Base-by-base conservation (phyloP, 2,329 filamentous ascomycete species). In the Trichophyton simii region DNA sequence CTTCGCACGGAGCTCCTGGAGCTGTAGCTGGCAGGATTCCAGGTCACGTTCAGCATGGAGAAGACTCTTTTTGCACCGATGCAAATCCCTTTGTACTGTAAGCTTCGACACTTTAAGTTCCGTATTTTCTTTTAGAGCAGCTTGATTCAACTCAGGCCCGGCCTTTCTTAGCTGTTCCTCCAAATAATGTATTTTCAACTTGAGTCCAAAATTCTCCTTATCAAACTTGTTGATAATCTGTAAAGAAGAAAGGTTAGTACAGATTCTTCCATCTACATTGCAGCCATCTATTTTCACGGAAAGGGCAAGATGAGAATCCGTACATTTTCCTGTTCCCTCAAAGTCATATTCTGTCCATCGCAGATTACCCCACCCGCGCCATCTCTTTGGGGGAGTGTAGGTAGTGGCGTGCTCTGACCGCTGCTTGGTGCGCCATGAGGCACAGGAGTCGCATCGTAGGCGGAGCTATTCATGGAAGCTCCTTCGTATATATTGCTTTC, bases 171-270 rank as follows among this genome's bases (percentile, higher is more conserved):
- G 77, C 13, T 89, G 89, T 67, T 97, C 90, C 72, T 99, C 91
- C 61, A 99, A 81, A 72, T 95, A 99, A 73, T 97, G 91, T 60
- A 97, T 96, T 74, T 96, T 96, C 67, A 97, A 82, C 75, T 97
- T 97, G 60, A 99, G 80, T 25, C 90, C 90, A 71, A 97, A 99
- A 71, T 99, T 99, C 71, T 97, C 94, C 78, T 99, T 99, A 71
- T 96, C 91, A 68, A 99, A 92, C 70, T 89, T 89, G 76, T 96
- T 89, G 67, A 99, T 92, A 66, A 84, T 83, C 80, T 83, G 64
- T 20, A 38, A 38, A 31, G 20, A 52, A 28, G 20, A 52, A 2
- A 7, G 1, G 9, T 28, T 22, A 48, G 13, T 15, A 44, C 50
- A 31, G 6, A 31, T 20, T 52, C 1, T 6, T 42, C 46, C 44